Evolutionary conservation across 306 rosid genomes (phyloP).

Genomic region (Fragaria nilgerrensis): DNA sequence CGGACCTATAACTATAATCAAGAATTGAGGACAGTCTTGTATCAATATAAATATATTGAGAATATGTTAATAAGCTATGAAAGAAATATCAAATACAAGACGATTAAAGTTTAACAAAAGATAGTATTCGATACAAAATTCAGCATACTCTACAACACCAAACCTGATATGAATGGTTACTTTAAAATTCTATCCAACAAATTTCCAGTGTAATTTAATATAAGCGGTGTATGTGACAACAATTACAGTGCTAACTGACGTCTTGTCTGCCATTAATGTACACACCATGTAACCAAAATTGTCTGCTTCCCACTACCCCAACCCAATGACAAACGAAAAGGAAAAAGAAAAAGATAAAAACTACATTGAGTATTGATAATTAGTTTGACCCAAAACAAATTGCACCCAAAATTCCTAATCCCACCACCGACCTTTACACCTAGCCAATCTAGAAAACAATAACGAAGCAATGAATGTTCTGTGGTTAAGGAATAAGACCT

Average conservation of each 20-base stretch:
- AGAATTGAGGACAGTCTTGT: conserved; percentile 25
- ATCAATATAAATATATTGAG: neutral
- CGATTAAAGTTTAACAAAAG: too few relatives aligned
- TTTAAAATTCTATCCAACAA: too few relatives aligned
- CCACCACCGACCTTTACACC: neutral
- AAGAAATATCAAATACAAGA: conserved; percentile 3
- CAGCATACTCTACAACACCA: neutral
- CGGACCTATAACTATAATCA: conserved; percentile 66
- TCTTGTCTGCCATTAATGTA: neutral
- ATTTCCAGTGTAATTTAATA: neutral
- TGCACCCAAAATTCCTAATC: neutral
- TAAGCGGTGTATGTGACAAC: neutral
- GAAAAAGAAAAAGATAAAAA: neutral
- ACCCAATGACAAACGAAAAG: neutral
- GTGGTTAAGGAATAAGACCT: neutral
- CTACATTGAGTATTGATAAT: neutral
- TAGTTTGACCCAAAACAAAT: neutral
- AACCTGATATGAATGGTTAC: conserved; percentile 8
- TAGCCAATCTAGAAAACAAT: neutral
- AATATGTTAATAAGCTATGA: neutral
- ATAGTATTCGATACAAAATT: conserved; percentile 1
- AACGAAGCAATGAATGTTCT: neutral
- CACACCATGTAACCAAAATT: neutral
- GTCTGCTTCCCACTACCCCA: neutral
- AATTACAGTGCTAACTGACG: neutral